Evolutionary conservation across 805 yeast genomes (phyloP).

Genomic region (Debaryomyces castellii): DNA sequence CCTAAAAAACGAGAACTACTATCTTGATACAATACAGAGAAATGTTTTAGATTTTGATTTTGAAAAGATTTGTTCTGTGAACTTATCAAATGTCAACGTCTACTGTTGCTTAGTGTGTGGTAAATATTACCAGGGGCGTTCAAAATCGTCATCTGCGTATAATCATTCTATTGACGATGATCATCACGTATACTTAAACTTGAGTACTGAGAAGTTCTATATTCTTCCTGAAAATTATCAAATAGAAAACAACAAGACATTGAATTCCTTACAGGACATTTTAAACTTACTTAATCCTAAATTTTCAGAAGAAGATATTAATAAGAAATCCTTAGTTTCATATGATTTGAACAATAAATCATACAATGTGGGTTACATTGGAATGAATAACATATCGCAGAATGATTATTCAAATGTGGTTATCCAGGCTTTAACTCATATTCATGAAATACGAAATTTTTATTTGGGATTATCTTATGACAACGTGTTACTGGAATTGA

Average conservation of each 20-base stretch:
- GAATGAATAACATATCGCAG: slow-evolving; percentile 53
- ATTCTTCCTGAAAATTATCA: slow-evolving; percentile 64
- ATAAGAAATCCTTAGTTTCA: slow-evolving; percentile 23
- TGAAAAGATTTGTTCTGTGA: slow-evolving; percentile 63
- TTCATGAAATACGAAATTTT: slow-evolving; percentile 43
- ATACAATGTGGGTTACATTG: slow-evolving; percentile 65
- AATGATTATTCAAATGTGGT: slow-evolving; percentile 60
- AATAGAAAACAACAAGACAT: slow-evolving; percentile 19
- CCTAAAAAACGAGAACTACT: slow-evolving; percentile 14
- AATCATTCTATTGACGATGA: slow-evolving; percentile 60
- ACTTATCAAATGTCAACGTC: slow-evolving; percentile 59
- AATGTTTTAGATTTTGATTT: slow-evolving; percentile 62
- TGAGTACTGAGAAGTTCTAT: slow-evolving; percentile 49
- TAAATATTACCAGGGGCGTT: slow-evolving; percentile 68
- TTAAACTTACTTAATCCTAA: slow-evolving; percentile 52
- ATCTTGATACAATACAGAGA: slow-evolving; percentile 45
- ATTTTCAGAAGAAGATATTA: slow-evolving; percentile 37
- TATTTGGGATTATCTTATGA: slow-evolving; percentile 31
- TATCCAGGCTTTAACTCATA: slow-evolving; percentile 56
- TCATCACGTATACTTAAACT: slow-evolving; percentile 64
- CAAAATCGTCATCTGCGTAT: slow-evolving; percentile 63
- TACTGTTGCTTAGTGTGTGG: slow-evolving; percentile 78
- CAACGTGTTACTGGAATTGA: slow-evolving; percentile 17
- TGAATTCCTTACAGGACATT: slow-evolving; percentile 49
- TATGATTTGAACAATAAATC: slow-evolving; percentile 44